These are phyloP conservation scores for Fragilaria crotonensis DNA, from an alignment of 108 stramenopile species.

Conservation along the genomic window DNA sequence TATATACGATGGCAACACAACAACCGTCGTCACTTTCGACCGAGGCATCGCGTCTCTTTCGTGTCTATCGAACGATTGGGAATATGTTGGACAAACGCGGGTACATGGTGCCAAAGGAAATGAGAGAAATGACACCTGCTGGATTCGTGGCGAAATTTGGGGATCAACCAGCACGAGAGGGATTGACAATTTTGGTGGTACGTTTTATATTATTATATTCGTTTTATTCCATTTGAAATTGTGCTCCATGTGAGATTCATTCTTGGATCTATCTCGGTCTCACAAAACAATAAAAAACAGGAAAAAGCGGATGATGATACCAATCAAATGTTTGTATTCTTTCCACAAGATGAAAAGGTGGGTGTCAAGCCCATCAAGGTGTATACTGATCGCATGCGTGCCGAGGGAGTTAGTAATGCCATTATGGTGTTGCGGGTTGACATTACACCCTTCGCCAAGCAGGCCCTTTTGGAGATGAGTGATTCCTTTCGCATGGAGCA, in stretches of 20 bases:
- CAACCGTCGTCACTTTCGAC: constrained; percentile 19
- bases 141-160: constrained; percentile 75
- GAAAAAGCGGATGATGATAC: constrained; percentile 86
- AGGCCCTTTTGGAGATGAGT: constrained; percentile 87
- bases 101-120: constrained; percentile 82
- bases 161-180: constrained; percentile 70
- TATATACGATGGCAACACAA: too few relatives aligned
- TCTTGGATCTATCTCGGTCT: background rate
- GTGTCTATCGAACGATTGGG: constrained; percentile 84
- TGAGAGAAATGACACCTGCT: constrained; percentile 80
- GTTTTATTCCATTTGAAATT: background rate
- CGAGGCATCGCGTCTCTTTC: constrained; percentile 86
- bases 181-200: constrained; percentile 76
- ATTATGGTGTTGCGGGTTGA: constrained; percentile 87
- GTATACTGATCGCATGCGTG: constrained; percentile 86
- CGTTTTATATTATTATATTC: too few relatives aligned
- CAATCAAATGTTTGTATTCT: constrained; percentile 90
- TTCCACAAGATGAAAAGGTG: constrained; percentile 93
- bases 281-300: constrained; percentile 16
- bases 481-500: constrained; percentile 88
- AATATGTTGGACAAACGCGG: constrained; percentile 87
- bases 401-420: constrained; percentile 74
- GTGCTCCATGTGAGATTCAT: background rate
- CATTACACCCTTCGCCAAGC: constrained; percentile 91
- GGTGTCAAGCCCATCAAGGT: constrained; percentile 91